These are phyloP conservation scores for Xerocomus brunneocitrinus DNA, from an alignment of 768 basidiomycete species.

Conservation along the genomic window DNA sequence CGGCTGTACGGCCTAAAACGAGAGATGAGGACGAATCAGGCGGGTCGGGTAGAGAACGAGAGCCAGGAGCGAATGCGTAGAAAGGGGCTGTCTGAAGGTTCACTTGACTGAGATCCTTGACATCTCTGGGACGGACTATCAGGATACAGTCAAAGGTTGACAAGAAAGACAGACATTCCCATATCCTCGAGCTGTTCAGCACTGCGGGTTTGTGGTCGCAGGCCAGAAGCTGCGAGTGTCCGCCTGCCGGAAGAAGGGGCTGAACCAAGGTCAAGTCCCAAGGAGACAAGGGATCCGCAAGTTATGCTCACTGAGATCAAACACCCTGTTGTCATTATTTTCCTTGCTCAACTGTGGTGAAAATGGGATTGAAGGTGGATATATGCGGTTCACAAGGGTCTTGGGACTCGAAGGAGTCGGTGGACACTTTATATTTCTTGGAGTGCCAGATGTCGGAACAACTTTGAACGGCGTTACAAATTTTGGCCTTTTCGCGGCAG, in stretches of 20 bases:
- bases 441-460: slow-evolving; percentile 43
- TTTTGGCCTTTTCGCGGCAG: slow-evolving; percentile 32
- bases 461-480: slow-evolving; percentile 64
- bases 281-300: background rate
- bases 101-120: slow-evolving; percentile 49
- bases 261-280: slow-evolving; percentile 12
- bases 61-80: slow-evolving; percentile 52
- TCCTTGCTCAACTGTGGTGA: slow-evolving; percentile 6
- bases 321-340: slow-evolving; percentile 18
- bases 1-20: slow-evolving; percentile 48
- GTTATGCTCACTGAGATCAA: slow-evolving; percentile 41
- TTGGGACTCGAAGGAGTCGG: background rate
- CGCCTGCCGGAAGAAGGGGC: slow-evolving; percentile 36
- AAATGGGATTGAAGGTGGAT: slow-evolving; percentile 20
- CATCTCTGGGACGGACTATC: slow-evolving; percentile 37
- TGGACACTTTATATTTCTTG: background rate
- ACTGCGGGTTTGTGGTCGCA: slow-evolving; percentile 46
- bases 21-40: slow-evolving; percentile 15
- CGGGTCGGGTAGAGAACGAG: slow-evolving; percentile 26
- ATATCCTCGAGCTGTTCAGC: slow-evolving; percentile 41
- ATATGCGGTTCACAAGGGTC: slow-evolving; percentile 12
- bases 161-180: slow-evolving; percentile 45
- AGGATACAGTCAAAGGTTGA: background rate
- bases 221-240: slow-evolving; percentile 45
- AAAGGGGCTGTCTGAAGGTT: slow-evolving; percentile 51